Evolutionary conservation across 176 grass and related monocot species (phyloP), one percentile per base, ranked within the genome.

Genomic region (Bonia amplexicaulis): DNA sequence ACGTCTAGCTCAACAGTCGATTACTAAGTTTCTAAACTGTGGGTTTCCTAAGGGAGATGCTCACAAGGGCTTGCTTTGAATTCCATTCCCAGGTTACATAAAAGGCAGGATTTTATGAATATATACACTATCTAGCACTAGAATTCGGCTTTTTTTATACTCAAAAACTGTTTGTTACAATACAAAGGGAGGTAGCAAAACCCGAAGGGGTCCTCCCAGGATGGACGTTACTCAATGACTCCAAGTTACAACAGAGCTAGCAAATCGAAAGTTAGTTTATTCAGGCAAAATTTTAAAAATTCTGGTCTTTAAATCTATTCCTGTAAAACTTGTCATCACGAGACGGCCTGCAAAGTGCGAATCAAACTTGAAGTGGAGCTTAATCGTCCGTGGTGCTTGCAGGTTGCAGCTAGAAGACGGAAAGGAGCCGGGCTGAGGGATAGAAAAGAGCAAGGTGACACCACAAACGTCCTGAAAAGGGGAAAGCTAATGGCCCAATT

Each of bases 401-500:
- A 4, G 2, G 2, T 52, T 76, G 52, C 68, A 59, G 71, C 60
- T 5, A 12, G 82, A 15, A 13, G 9, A 49, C 27, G 69, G 69
- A 64, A 74, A 74, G 46, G 15, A 25, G 20, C 1, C 16, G 20
- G 39, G 61, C 14, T 5, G 0, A 33, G 25, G 44, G 1, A 6
- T 12, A 16, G 53, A 42, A 65, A 12, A 71, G 74, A 71, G 31
- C 15, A 55, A 52, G 51, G 45, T 31, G 80, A 84, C 47, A 33
- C 81, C 74, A 55, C 19, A 83, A 57, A 73, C 71, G 70, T 66
- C 46, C 35, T 42, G 73, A 45, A 54, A 73, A 84, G 57, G 23
- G 37, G 10, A 45, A 62, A 48, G 17, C 10, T 14, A 3, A 40
- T 35, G 35, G 35, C 3, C 4, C 35, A 35, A 35, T 35, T 35